Percentiles rank a stretch among this genome's conserved stretches.
Evolutionary conservation across 148 eudicot genomes (phyloP).

Genomic region (Rhododendron vialii): DNA sequence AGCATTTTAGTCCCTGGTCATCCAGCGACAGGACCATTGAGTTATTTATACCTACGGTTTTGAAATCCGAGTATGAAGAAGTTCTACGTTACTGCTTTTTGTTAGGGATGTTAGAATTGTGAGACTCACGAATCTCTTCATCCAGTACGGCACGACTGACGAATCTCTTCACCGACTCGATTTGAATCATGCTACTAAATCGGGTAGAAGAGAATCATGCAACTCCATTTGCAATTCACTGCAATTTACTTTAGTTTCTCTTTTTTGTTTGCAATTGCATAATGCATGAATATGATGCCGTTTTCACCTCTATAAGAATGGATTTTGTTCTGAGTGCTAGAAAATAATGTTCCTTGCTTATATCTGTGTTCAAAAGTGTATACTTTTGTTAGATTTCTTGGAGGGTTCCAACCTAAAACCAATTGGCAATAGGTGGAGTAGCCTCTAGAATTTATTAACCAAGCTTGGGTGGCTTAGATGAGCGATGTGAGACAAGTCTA

Average conservation of each 20-base stretch:
- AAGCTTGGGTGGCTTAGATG: too few species aligned
- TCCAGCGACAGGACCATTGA: background rate
- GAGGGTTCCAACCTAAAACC: too few species aligned
- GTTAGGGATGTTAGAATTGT: background rate
- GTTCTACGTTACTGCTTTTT: background rate
- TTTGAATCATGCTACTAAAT: background rate
- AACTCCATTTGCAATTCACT: background rate
- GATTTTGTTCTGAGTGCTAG: background rate
- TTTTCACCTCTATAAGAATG: background rate
- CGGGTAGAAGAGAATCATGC: background rate
- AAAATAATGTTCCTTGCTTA: background rate
- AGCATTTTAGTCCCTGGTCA: background rate
- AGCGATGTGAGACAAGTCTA: too few species aligned
- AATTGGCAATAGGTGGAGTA: too few species aligned
- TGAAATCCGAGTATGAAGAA: background rate
- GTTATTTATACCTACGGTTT: background rate
- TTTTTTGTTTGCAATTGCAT: background rate
- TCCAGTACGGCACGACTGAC: background rate
- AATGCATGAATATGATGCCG: background rate
- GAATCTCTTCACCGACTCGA: background rate
- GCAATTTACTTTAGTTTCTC: background rate
- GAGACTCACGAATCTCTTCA: background rate
- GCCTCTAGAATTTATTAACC: too few species aligned
- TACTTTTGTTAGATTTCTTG: too few species aligned
- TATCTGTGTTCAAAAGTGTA: background rate